Base-by-base conservation (phyloP, 2,329 filamentous ascomycete genomes). In the Curvularia eragrostidis region DNA sequence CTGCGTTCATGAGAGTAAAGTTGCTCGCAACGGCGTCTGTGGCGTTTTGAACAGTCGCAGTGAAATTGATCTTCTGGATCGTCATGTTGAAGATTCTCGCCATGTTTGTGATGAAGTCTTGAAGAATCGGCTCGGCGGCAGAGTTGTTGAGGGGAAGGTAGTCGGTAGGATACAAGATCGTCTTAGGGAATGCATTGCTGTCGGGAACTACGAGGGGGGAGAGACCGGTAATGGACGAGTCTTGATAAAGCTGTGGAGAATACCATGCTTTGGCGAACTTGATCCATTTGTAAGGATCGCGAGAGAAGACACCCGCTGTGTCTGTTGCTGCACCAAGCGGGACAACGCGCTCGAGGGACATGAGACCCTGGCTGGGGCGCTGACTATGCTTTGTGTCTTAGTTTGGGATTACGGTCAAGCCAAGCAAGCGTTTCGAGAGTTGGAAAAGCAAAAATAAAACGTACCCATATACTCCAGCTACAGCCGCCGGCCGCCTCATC, bases 401-500 rank as follows among this genome's bases (percentile, higher is more conserved):
- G 32, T 15, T 24, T 9, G 2, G 1, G 5, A 36, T 36, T 2
- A n/a, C 26, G 5, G 19, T 30, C 2, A 18, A n/a, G 19, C 4
- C 12, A 1, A 43, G 15, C 39, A 47, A 47, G 18, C 2, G 10
- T 7, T 34, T n/a, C n/a, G n/a, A n/a, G n/a, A n/a, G n/a, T n/a
- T 2, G 19, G 15, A 7, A 15, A 24, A 2, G 21, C 4, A 21
- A 18, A 12, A 36, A 19, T 1, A 23, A 23, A 36, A 52, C 54
- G 15, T 41, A 58, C 59, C 80, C 82, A 34, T 80, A 83, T 0
- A 80, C 57, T 1, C 81, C 82, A 21, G 79, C 74, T 0, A 75
- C 69, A 0, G 71, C 73, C 1, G 80, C 78, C 0, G 82, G 82
- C 0, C 79, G 75, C n/a, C 82, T 76, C 52, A 83, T 81, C 4